Base-by-base conservation (phyloP, 2,329 filamentous ascomycete species). In the Plectosphaerella plurivora region DNA sequence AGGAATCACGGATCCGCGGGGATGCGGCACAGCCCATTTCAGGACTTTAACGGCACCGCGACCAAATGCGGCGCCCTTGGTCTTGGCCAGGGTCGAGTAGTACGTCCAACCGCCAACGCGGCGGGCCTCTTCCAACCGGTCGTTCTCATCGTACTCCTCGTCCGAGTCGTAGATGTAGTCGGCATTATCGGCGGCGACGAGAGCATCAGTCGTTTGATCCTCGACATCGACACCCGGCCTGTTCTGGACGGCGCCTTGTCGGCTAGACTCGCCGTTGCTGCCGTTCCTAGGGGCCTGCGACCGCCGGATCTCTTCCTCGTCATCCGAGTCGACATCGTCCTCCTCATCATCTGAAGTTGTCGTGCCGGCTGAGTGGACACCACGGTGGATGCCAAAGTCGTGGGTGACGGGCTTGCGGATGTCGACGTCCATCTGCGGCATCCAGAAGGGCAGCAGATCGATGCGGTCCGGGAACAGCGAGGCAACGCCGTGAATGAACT, bases 371-470 rank as follows among this genome's bases (percentile, higher is more conserved):
- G 88, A 90, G 18, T 89, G 82, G 7, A 83, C 84, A 1, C 88
- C 85, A 35, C 93, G 81, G 63, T 89, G 87, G 61, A 99, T 97
- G 51, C 94, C 94, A 66, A 97, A 97, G 60, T 88, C 84, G 63
- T 94, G 91, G 4, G 84, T 91, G 28, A 85, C 82, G 1, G 94
- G 91, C 71, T 99, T 99, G 60, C 92, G 89, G 62, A 99, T 99
- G 65, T 99, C 94, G 22, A 95, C 85, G 60, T 96, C 87, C 94
- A 99, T 99, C 72, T 99, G 94, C 1, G 94, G 94, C 77, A 93
- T 89, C 94, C 94, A 99, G 76, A 90, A 99, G 1, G 94, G 94
- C 6, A 99, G 77, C 12, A 99, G 79, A 47, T 97, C 78, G 69
- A 99, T 99, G 51, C 88, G 84, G 45, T 86, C 81, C 0, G 92